A percentile compares a stretch with the other conserved stretches of the same genome.
Evolutionary conservation across 257 asterid genomes (phyloP).

Genomic region (Solanum gandarillasii): DNA sequence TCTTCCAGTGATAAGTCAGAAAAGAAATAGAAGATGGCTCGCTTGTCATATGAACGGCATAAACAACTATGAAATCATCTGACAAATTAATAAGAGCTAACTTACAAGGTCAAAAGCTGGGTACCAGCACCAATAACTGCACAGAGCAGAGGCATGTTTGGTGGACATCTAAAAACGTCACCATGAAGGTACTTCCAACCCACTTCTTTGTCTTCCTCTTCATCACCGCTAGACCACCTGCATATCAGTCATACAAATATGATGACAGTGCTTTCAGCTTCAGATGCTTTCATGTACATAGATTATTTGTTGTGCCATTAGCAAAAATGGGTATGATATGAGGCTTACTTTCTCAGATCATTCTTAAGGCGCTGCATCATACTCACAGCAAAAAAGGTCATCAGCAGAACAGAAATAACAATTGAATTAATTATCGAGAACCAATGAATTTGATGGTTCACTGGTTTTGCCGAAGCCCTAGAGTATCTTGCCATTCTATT

Average conservation of each 20-base stretch:
- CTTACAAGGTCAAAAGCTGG: constrained; percentile 68
- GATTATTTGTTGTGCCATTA: background rate
- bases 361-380: constrained; percentile 61
- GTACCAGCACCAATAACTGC: constrained; percentile 75
- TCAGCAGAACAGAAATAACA: constrained; percentile 43
- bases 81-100: background rate
- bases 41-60: background rate
- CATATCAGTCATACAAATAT: constrained; percentile 1
- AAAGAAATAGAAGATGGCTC: background rate
- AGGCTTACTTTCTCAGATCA: constrained; percentile 62
- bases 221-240: constrained; percentile 65
- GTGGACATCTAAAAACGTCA: constrained; percentile 63
- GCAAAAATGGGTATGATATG: constrained; percentile 8
- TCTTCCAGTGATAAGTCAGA: background rate
- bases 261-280: background rate
- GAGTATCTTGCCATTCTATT: constrained; percentile 62
- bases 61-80: background rate
- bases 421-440: constrained; percentile 57
- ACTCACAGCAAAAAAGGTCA: constrained; percentile 47
- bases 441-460: constrained; percentile 55
- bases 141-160: constrained; percentile 46
- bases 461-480: constrained; percentile 40
- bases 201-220: constrained; percentile 77
- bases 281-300: background rate
- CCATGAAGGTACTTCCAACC: constrained; percentile 71